Evolutionary conservation across 345 rosid genomes (phyloP).

Genomic region (Eucalyptus regnans): DNA sequence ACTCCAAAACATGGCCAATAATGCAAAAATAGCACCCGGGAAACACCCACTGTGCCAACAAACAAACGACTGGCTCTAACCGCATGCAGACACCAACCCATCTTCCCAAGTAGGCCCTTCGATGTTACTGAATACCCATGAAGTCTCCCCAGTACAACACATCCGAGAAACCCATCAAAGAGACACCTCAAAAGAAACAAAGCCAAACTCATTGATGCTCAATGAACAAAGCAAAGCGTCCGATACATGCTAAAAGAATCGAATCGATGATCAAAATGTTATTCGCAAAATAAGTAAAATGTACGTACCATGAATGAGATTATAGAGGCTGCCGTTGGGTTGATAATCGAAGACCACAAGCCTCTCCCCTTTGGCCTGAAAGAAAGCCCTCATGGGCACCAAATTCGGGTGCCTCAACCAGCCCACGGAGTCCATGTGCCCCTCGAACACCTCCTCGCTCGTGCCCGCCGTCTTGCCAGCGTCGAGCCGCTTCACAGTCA

Average conservation of each 20-base stretch:
- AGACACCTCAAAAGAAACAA: background rate
- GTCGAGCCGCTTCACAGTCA: conserved; percentile 83
- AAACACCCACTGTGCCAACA: background rate
- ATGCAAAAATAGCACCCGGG: background rate
- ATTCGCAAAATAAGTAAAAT: background rate
- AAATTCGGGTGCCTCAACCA: conserved; percentile 58
- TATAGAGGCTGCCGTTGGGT: conserved; percentile 83
- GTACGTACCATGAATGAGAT: conserved; percentile 77
- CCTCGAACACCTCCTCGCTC: conserved; percentile 50
- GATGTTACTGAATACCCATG: background rate
- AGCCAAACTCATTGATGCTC: background rate
- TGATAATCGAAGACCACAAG: conserved; percentile 78
- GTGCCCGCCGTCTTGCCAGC: conserved; percentile 59
- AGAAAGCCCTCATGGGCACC: conserved; percentile 65
- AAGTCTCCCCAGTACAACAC: background rate
- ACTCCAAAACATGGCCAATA: background rate
- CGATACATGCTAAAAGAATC: background rate
- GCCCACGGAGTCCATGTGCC: conserved; percentile 72
- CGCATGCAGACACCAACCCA: background rate
- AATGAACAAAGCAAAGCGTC: background rate
- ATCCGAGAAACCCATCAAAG: background rate
- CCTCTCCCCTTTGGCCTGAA: conserved; percentile 82
- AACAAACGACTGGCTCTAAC: background rate
- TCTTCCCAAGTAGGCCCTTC: background rate
- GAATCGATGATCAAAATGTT: background rate